Evolutionary conservation across 2,329 filamentous ascomycete genomes (phyloP).

Genomic region (Sporothrix brunneoviolacea): DNA sequence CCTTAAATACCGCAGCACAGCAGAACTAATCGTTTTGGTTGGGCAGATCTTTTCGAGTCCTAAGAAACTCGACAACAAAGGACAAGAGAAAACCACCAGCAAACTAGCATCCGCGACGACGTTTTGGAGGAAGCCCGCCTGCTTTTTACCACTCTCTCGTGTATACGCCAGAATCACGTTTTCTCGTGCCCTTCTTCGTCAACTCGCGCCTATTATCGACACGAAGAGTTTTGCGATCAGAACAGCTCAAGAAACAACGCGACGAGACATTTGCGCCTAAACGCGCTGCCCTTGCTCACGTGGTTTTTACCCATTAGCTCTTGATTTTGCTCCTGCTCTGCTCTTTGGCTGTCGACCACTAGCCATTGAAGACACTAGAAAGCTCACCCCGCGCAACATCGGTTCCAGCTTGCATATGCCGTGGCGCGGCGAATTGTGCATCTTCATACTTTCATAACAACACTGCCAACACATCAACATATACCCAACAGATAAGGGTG

Average conservation of each 20-base stretch:
- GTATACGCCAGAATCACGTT: not conserved
- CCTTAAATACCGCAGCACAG: conserved; percentile 32
- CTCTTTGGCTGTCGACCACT: not conserved
- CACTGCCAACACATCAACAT: conserved; percentile 57
- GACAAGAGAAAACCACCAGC: conserved; percentile 13
- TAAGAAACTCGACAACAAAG: not conserved
- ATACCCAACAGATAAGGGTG: conserved; percentile 51
- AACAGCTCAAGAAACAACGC: too few relatives aligned
- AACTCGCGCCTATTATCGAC: too few relatives aligned
- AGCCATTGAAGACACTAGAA: not conserved
- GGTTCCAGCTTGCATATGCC: conserved; percentile 55
- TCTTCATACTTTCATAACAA: conserved; percentile 42
- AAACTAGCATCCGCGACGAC: conserved; percentile 10
- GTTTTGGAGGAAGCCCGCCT: not conserved
- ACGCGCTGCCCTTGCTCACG: too few relatives aligned
- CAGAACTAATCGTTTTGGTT: conserved; percentile 30
- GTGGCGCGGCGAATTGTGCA: conserved; percentile 47
- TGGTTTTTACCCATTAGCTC: not conserved
- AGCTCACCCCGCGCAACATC: conserved; percentile 23
- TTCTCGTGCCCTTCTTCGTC: not conserved
- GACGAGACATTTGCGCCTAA: too few relatives aligned
- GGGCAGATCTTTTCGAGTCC: conserved; percentile 29
- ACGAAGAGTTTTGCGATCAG: too few relatives aligned
- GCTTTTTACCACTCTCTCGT: too few relatives aligned
- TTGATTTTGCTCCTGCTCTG: conserved; percentile 25